Conservation (phyloP, 306 rosid genomes). For the Corylus americana region DNA sequence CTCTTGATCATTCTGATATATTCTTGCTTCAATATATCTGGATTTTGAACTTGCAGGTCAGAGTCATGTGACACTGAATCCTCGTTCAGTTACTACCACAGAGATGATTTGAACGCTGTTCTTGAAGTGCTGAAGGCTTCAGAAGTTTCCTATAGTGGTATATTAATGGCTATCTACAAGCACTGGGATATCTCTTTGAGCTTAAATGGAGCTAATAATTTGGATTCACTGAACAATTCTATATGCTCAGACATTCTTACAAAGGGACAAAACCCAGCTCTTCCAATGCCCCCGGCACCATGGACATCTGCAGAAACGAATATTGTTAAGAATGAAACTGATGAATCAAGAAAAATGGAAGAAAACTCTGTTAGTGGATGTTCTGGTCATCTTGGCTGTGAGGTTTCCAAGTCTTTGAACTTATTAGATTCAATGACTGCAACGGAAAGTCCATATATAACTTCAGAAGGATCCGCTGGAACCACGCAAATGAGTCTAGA, state of each 20-base stretch:
- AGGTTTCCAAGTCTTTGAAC: conserved; percentile 41
- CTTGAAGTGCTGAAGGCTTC: conserved; percentile 67
- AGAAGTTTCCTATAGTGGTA: conserved; percentile 51
- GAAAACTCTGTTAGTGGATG: conserved; percentile 34
- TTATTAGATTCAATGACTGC: conserved; percentile 38
- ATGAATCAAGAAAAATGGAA: conserved; percentile 37
- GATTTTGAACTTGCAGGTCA: conserved; percentile 66
- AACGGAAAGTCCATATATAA: conserved; percentile 50
- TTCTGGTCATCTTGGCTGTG: conserved; percentile 37
- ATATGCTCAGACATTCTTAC: conserved; percentile 26
- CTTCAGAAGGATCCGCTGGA: conserved; percentile 61
- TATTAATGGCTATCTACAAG: conserved; percentile 63
- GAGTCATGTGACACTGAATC: conserved; percentile 62
- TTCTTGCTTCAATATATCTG: conserved; percentile 30
- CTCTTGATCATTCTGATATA: conserved; percentile 27
- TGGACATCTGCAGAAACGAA: conserved; percentile 38
- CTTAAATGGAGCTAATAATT: conserved; percentile 37
- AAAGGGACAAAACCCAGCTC: conserved; percentile 33
- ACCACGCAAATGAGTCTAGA: conserved; percentile 42
- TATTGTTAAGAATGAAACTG: conserved; percentile 46
- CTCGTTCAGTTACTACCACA: conserved; percentile 68
- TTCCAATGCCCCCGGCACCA: conserved; percentile 32
- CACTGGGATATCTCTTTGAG: conserved; percentile 60
- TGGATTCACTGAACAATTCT: conserved; percentile 33
- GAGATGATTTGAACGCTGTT: conserved; percentile 66